Base-by-base conservation (phyloP, 176 grass and related monocot genomes). In the Microstegium vimineum region DNA sequence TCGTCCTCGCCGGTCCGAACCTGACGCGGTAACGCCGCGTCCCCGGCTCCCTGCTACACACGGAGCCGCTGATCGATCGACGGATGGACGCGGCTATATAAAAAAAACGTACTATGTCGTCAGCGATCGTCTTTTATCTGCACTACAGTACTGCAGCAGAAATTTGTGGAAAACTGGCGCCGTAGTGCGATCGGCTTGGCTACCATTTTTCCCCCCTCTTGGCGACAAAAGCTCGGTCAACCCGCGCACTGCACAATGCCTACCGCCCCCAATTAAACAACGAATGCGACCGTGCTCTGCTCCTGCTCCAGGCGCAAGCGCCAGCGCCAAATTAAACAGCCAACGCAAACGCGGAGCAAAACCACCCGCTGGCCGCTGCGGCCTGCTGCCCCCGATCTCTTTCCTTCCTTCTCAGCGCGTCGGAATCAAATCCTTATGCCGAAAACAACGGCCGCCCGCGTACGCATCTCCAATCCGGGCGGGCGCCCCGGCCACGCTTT, bases 301-400 rank as follows among this genome's bases (percentile, higher is more conserved):
- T 17, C 52, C 74, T 14, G 27, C 61, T 40, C 42, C n/a, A n/a
- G n/a, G 0, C 36, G 46, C 46, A 15, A 18, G 22, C n/a, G n/a
- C n/a, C n/a, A n/a, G n/a, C n/a, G n/a, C n/a, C n/a, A n/a, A n/a
- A n/a, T n/a, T n/a, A n/a, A n/a, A n/a, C n/a, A n/a, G n/a, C 31
- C 15, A 81, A 38, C 46, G 37, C 71, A 9, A 81, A 77, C 83
- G 87, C 83, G 83, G 87, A 30, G 23, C 68, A 18, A 16, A n/a
- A n/a, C n/a, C n/a, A n/a, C n/a, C n/a, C n/a, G n/a, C n/a, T n/a
- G n/a, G n/a, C n/a, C n/a, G n/a, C n/a, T n/a, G n/a, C n/a, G n/a
- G n/a, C n/a, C n/a, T n/a, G n/a, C n/a, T n/a, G n/a, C n/a, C n/a
- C n/a, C n/a, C n/a, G n/a, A n/a, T n/a, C n/a, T n/a, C n/a, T n/a